Conservation (phyloP, 768 basidiomycete genomes). For the Tricholoma sp. region DNA sequence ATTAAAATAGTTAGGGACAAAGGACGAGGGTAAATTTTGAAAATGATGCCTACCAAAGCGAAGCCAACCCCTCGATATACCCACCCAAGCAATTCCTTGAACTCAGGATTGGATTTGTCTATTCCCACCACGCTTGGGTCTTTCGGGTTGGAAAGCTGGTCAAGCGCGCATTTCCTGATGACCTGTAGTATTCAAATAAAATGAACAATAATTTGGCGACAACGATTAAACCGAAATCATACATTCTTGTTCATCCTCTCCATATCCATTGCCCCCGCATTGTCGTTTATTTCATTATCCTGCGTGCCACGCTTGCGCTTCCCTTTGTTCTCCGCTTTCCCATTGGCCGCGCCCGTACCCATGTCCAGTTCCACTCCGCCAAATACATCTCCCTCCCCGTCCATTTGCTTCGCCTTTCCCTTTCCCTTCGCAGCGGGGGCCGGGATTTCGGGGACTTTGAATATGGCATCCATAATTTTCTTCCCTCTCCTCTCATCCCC, state of each 20-base stretch:
- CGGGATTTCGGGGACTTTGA: conserved; percentile 50
- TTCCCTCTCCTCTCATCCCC: conserved; percentile 14
- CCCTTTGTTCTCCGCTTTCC: conserved; percentile 18
- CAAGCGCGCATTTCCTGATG: conserved; percentile 40
- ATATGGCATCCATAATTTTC: conserved; percentile 21
- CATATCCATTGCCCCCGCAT: conserved; percentile 22
- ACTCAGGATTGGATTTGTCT: conserved; percentile 45
- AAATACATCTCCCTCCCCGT: conserved; percentile 31
- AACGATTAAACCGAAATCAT: conserved; percentile 14
- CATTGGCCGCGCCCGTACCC: conserved; percentile 15
- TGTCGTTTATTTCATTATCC: conserved; percentile 12
- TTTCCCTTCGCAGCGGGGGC: conserved; percentile 18
- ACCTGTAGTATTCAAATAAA: conserved; percentile 22
- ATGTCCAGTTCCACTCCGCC: conserved; percentile 16
- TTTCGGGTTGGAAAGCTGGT: conserved; percentile 34
- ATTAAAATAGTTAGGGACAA: too few relatives aligned
- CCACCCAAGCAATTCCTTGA: conserved; percentile 43
- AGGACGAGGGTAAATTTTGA: neutral
- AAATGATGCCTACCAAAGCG: conserved; percentile 37
- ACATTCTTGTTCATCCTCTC: conserved; percentile 65
- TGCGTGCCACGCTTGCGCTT: conserved; percentile 24
- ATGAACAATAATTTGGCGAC: neutral
- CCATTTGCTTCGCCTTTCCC: conserved; percentile 32
- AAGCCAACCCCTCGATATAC: conserved; percentile 45
- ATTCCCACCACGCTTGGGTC: conserved; percentile 29